Percentiles rank a stretch among this genome's conserved stretches.
phyloP scores from a whole-genome alignment of 1,284 basidiomycete genomes.

The Marasmius tenuissimus region DNA sequence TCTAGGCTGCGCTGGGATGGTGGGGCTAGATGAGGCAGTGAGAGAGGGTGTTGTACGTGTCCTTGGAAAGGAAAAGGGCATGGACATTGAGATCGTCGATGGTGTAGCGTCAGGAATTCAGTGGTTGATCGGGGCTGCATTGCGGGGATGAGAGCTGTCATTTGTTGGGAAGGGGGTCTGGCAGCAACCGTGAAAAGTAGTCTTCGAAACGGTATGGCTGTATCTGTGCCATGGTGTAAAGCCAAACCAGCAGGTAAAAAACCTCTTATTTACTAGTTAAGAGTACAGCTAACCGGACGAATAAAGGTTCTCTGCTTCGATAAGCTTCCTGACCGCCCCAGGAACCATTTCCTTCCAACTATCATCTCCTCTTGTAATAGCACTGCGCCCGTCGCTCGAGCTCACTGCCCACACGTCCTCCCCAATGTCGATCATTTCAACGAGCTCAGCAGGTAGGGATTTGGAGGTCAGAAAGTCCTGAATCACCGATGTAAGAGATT shows the following conservation, averaged over 20 bases:
- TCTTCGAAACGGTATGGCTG: too few relatives aligned
- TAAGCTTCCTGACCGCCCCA: neutral
- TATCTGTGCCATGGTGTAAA: too few relatives aligned
- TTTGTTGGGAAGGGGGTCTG: too few relatives aligned
- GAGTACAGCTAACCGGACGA: neutral
- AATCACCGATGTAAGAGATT: slow-evolving; percentile 18
- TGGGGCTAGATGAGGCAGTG: slow-evolving; percentile 23
- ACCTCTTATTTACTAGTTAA: too few relatives aligned
- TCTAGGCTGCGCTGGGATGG: too few relatives aligned
- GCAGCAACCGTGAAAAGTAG: too few relatives aligned
- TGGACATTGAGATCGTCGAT: slow-evolving; percentile 40
- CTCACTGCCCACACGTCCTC: slow-evolving; percentile 61
- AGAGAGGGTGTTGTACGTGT: slow-evolving; percentile 25
- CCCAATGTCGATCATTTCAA: slow-evolving; percentile 63
- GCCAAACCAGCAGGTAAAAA: too few relatives aligned
- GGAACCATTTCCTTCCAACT: slow-evolving; percentile 4
- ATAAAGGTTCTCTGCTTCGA: neutral
- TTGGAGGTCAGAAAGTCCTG: slow-evolving; percentile 35
- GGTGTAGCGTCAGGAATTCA: slow-evolving; percentile 35
- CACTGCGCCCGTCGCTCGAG: slow-evolving; percentile 70
- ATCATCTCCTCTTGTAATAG: slow-evolving; percentile 36
- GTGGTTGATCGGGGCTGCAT: slow-evolving; percentile 7
- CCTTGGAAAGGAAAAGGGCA: slow-evolving; percentile 16
- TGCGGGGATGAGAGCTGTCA: too few relatives aligned
- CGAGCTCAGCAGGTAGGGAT: slow-evolving; percentile 50